phyloP scores from a whole-genome alignment of 2,329 filamentous ascomycete species.

The Fusarium sp. region DNA sequence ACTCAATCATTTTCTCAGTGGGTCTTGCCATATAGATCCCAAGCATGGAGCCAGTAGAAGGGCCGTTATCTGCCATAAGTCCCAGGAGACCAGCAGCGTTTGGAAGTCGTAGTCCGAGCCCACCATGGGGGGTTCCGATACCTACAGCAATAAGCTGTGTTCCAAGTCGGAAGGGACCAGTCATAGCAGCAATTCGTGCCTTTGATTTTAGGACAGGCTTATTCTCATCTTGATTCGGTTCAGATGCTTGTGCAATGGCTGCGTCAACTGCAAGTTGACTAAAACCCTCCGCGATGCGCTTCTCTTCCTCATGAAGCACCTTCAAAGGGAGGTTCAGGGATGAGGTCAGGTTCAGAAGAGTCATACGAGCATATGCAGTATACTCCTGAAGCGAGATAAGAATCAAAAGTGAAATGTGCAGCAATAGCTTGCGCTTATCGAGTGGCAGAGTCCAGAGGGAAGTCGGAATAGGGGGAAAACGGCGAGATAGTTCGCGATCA shows the following conservation, averaged over 20 bases:
- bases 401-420: constrained; percentile 78
- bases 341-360: constrained; percentile 75
- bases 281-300: constrained; percentile 77
- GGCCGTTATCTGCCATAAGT: constrained; percentile 79
- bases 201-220: constrained; percentile 75
- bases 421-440: constrained; percentile 71
- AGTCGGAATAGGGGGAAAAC: constrained; percentile 70
- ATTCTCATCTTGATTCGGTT: constrained; percentile 65
- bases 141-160: constrained; percentile 81
- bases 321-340: constrained; percentile 75
- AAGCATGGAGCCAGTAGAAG: constrained; percentile 86
- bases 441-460: constrained; percentile 67
- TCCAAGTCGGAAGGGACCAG: constrained; percentile 71
- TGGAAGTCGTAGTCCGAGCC: constrained; percentile 77
- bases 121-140: constrained; percentile 81
- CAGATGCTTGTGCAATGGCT: constrained; percentile 43
- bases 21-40: constrained; percentile 90
- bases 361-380: constrained; percentile 74
- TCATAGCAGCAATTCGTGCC: constrained; percentile 59
- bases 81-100: constrained; percentile 83
- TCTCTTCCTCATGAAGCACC: constrained; percentile 75
- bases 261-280: constrained; percentile 74
- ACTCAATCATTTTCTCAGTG: constrained; percentile 86
- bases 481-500: constrained; percentile 58
- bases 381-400: constrained; percentile 83